Conservation (phyloP, 75 land plant species). For the Sequoiadendron giganteum region DNA sequence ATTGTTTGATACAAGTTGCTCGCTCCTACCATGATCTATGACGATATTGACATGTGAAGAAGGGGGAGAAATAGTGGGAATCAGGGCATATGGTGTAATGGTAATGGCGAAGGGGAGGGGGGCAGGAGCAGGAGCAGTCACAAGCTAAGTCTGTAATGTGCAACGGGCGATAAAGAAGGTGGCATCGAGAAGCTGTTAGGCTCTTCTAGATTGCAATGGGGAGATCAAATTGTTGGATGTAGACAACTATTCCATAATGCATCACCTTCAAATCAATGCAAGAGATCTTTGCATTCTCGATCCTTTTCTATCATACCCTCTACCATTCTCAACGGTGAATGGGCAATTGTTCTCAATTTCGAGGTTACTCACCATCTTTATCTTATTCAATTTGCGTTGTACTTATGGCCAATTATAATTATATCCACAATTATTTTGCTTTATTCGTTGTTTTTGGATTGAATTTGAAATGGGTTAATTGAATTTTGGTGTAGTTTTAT, state of each 20-base stretch:
- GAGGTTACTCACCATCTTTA: constrained; percentile 43
- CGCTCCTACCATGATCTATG: background rate
- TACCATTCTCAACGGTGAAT: constrained; percentile 86
- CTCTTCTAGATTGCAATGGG: constrained; percentile 65
- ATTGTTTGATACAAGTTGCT: background rate
- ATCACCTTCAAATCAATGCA: constrained; percentile 84
- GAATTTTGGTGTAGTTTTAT: background rate
- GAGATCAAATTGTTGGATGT: constrained; percentile 64
- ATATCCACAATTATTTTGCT: background rate
- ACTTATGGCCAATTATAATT: background rate
- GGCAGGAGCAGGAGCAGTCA: constrained; percentile 13
- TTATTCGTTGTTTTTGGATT: background rate
- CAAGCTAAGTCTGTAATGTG: constrained; percentile 9
- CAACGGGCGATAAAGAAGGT: constrained; percentile 31
- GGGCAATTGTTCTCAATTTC: constrained; percentile 92
- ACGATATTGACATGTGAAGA: background rate
- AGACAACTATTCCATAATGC: constrained; percentile 91
- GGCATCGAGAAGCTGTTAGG: constrained; percentile 74
- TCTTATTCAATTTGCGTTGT: background rate
- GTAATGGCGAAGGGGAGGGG: constrained; percentile 34
- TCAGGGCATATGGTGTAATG: constrained; percentile 48
- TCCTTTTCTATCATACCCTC: constrained; percentile 83
- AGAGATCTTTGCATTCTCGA: constrained; percentile 88
- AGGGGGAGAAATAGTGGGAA: background rate
- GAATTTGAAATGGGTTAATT: background rate